Evolutionary conservation across 2,329 filamentous ascomycete genomes (phyloP), one percentile per base, ranked within the genome.

Genomic region (Cadophora luteo-olivacea): DNA sequence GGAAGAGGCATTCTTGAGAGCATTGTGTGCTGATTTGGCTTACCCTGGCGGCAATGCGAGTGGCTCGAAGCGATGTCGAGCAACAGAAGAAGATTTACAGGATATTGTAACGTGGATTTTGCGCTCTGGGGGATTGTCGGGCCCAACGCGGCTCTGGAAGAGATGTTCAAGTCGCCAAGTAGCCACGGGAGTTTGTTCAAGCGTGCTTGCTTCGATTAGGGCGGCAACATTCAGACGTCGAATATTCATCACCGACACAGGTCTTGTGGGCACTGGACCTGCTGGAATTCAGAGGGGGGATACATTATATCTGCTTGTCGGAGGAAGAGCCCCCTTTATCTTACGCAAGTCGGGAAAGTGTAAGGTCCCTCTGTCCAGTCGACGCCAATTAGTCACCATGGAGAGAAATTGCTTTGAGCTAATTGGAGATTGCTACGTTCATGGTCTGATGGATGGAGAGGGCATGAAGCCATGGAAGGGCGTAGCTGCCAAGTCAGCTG

Each of bases 211-310:
- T 5, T 16, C 61, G 16, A 64, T 64, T n/a, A 22, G n/a, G 9
- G 33, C 22, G 29, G 61, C 61, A 4, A 55, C 49, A n/a, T 38
- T 45, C 33, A 51, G 49, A 41, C 69, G 63, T n/a, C 61, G 45
- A 12, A 55, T 72, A 16, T 69, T 72, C 9, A 38, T 72, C 32
- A 70, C 70, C 11, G 19, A 63, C 1, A 62, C 22, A 0, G 70
- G 66, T 4, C 64, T 65, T 38, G 65, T 69, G 7, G 68, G 68
- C 36, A 48, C 67, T 51, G 66, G 68, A 2, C 68, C 68, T 3
- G 16, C n/a, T 14, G 62, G 36, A 12, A 45, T 60, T n/a, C 12
- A 29, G 7, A 16, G 8, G 8, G 61, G 64, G 14, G 70, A 72
- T 38, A 25, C 52, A 22, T 3, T 63, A 5, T 67, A n/a, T 49